Conservation (phyloP, 208 protist species). For the Blastocrithidia nonstop region DNA sequence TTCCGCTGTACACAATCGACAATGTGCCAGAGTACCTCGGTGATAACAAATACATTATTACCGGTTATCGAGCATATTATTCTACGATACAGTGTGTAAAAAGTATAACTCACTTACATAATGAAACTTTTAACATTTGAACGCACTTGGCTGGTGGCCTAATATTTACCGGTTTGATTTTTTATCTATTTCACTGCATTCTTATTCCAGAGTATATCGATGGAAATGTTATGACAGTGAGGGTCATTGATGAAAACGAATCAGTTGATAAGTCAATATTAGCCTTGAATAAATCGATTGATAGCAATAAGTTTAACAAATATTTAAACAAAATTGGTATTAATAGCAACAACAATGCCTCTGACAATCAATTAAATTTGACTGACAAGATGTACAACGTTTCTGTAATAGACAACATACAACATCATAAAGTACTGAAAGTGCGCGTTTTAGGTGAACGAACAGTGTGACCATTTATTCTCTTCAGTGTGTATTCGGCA, state of each 20-base stretch:
- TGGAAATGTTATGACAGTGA: too few relatives aligned
- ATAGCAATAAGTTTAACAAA: too few relatives aligned
- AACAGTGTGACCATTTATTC: constrained; percentile 17
- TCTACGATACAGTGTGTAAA: constrained; percentile 23
- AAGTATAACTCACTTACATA: constrained; percentile 64
- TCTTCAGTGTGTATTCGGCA: constrained; percentile 62
- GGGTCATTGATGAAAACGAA: too few relatives aligned
- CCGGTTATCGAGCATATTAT: constrained; percentile 59
- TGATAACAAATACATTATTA: constrained; percentile 34
- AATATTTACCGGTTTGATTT: constrained; percentile 29
- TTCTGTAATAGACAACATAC: too few relatives aligned
- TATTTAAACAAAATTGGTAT: background rate
- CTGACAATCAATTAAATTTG: too few relatives aligned
- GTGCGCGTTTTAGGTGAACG: constrained; percentile 2
- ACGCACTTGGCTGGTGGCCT: constrained; percentile 56
- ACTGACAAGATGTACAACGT: background rate
- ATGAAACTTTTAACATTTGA: constrained; percentile 81
- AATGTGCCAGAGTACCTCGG: constrained; percentile 24
- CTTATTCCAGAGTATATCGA: constrained; percentile 11
- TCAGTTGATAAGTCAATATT: too few relatives aligned
- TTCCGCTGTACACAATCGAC: constrained; percentile 27
- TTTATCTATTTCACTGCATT: constrained; percentile 16
- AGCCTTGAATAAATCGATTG: too few relatives aligned
- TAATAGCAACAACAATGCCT: background rate
- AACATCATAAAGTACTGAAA: background rate